Evolutionary conservation across 805 yeast genomes (phyloP).

Genomic region (Candida stauntonica): DNA sequence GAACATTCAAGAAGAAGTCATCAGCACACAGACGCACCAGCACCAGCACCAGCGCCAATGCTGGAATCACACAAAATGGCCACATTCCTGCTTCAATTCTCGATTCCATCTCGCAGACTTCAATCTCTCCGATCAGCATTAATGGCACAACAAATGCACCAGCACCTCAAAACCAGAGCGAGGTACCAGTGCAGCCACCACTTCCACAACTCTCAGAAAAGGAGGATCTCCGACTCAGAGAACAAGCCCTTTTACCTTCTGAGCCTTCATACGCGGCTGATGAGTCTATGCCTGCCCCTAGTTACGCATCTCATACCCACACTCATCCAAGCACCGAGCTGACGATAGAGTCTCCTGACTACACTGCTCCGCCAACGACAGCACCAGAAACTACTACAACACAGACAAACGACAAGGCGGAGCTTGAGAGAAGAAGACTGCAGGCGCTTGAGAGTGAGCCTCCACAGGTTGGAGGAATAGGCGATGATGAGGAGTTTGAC

Average conservation of each 20-base stretch:
- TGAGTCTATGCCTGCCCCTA: too few species aligned
- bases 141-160: slow-evolving; percentile 3
- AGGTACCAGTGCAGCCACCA: neutral
- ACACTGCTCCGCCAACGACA: slow-evolving; percentile 6
- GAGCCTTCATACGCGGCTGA: slow-evolving; percentile 33
- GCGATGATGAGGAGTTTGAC: slow-evolving; percentile 24
- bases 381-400: neutral
- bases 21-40: neutral
- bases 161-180: neutral
- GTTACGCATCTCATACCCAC: too few species aligned
- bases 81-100: slow-evolving; percentile 1
- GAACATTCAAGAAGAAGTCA: slow-evolving; percentile 29
- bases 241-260: slow-evolving; percentile 60
- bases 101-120: slow-evolving; percentile 20
- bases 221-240: slow-evolving; percentile 48
- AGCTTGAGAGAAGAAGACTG: slow-evolving; percentile 35
- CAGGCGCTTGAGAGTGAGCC: slow-evolving; percentile 40
- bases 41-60: neutral
- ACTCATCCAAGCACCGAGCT: slow-evolving; percentile 23
- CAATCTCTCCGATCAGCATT: slow-evolving; percentile 26
- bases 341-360: slow-evolving; percentile 1
- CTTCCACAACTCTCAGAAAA: slow-evolving; percentile 44
- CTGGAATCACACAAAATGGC: neutral
- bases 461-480: too few species aligned
- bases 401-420: slow-evolving; percentile 33